phyloP scores from a whole-genome alignment of 2,329 filamentous ascomycete genomes.

The Beauveria varroae region DNA sequence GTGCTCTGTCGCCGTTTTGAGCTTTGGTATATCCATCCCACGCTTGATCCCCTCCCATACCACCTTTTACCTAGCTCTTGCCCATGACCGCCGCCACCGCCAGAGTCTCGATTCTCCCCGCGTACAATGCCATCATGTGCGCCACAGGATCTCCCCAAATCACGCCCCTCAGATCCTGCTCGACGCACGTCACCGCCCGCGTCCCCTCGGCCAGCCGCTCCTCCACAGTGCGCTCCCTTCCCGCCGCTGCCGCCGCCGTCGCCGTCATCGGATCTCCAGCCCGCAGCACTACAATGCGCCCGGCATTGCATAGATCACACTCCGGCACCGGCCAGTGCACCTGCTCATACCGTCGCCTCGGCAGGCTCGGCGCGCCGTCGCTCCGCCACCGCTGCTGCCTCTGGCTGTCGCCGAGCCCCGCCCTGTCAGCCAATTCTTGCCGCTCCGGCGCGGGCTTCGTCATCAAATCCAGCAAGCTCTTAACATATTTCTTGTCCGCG shows the following conservation, averaged over 20 bases:
- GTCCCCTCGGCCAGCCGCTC: slow-evolving; percentile 51
- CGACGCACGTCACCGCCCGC: slow-evolving; percentile 59
- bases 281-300: slow-evolving; percentile 59
- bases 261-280: slow-evolving; percentile 33
- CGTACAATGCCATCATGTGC: slow-evolving; percentile 75
- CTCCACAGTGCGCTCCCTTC: slow-evolving; percentile 36
- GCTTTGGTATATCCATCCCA: background rate
- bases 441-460: slow-evolving; percentile 46
- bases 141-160: slow-evolving; percentile 77
- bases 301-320: slow-evolving; percentile 61
- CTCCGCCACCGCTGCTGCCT: background rate
- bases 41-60: no score
- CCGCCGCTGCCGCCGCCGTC: slow-evolving; percentile 13
- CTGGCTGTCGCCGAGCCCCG: background rate
- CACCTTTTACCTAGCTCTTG: background rate
- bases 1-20: background rate
- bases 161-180: slow-evolving; percentile 60
- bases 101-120: slow-evolving; percentile 60
- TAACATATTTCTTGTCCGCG: slow-evolving; percentile 70
- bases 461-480: slow-evolving; percentile 64
- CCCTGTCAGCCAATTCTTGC: slow-evolving; percentile 33
- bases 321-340: slow-evolving; percentile 59
- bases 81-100: slow-evolving; percentile 49
- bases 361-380: slow-evolving; percentile 3
- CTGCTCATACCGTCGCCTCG: background rate